Percentiles rank a stretch among this genome's conserved stretches.
Evolutionary conservation across 441 rosid species (phyloP).

Genomic region (Corymbia calophylla): DNA sequence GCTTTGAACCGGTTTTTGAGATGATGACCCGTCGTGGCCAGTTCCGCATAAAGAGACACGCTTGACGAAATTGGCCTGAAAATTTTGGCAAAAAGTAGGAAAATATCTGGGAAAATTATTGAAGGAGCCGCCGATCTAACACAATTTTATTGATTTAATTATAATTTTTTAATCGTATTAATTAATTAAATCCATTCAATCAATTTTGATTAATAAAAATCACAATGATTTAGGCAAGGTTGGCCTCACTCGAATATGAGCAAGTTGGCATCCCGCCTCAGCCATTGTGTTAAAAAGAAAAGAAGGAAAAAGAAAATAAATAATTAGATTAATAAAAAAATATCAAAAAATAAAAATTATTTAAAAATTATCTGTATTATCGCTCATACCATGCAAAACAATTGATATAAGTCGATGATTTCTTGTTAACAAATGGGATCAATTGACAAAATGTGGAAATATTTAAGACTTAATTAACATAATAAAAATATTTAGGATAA

Average conservation of each 20-base stretch:
- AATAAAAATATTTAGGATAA: rapidly evolving
- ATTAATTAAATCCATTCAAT: no score
- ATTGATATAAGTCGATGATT: rapidly evolving
- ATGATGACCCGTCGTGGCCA: not conserved
- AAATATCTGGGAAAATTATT: no score
- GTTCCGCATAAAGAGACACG: not conserved
- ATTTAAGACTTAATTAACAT: rapidly evolving
- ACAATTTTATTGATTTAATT: no score
- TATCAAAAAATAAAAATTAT: no score
- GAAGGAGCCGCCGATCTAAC: rapidly evolving
- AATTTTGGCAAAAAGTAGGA: not conserved
- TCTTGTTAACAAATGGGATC: rapidly evolving
- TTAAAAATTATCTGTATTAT: rapidly evolving
- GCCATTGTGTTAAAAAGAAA: no score
- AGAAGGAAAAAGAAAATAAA: no score
- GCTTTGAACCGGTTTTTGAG: not conserved
- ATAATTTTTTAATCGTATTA: rapidly evolving
- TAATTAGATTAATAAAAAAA: rapidly evolving
- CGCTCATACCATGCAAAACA: rapidly evolving
- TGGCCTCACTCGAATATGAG: rapidly evolving
- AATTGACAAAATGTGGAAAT: no score
- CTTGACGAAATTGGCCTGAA: not conserved
- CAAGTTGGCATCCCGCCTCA: rapidly evolving
- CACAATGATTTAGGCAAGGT: rapidly evolving
- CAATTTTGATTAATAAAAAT: no score